A percentile compares a stretch with the other conserved stretches of the same genome.
Conservation (phyloP, 257 asterid species). For the Nicotiana noctiflora region DNA sequence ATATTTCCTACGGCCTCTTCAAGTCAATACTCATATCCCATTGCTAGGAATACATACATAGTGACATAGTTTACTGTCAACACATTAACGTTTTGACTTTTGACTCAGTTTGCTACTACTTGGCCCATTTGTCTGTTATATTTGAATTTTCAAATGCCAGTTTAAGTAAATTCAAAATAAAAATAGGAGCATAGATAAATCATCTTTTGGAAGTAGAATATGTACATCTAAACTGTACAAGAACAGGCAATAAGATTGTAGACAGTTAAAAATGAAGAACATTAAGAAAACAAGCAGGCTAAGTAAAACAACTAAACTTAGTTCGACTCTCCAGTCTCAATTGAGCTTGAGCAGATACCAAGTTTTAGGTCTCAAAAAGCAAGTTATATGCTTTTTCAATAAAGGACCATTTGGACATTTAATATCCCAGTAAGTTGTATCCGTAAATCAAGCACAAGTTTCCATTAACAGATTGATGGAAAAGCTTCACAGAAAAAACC, state of each 20-base stretch:
- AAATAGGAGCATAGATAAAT: neutral
- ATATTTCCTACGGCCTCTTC: neutral
- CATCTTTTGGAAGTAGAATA: neutral
- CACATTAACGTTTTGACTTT: neutral
- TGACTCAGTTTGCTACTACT: no score
- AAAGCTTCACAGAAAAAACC: no score
- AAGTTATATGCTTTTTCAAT: no score
- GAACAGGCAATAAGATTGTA: neutral
- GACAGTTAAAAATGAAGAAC: neutral
- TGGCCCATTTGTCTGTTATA: neutral
- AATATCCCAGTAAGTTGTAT: no score
- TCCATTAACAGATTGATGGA: no score
- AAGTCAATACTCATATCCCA: neutral
- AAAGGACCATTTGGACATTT: no score
- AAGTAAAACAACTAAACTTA: neutral
- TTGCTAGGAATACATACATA: neutral
- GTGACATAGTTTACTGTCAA: neutral
- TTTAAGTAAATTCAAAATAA: neutral
- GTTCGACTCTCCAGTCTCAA: neutral
- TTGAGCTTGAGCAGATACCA: no score
- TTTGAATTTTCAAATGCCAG: neutral
- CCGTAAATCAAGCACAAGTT: no score
- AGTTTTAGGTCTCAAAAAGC: no score
- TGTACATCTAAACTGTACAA: neutral
- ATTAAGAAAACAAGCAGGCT: neutral